Percentiles rank a stretch among this genome's conserved stretches.
These are phyloP conservation scores for Ophiostoma montium DNA, from an alignment of 2,329 filamentous ascomycete species.

Conservation along the genomic window DNA sequence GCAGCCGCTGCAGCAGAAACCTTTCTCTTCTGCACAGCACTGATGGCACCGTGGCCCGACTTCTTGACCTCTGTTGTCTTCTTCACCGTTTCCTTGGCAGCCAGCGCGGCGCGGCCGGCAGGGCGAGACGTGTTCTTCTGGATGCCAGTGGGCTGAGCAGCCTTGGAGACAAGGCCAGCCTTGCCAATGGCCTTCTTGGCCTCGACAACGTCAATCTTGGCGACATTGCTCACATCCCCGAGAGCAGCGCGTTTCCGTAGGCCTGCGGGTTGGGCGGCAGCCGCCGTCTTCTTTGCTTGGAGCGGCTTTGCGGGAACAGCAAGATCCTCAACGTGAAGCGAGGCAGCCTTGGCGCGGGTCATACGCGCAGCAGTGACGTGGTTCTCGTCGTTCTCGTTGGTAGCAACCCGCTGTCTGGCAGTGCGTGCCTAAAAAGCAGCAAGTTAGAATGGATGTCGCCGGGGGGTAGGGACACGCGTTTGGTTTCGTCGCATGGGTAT, in stretches of 20 bases:
- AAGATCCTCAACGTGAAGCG: constrained; percentile 48
- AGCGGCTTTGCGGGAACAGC: constrained; percentile 44
- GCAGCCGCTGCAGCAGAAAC: constrained; percentile 18
- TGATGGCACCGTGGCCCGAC: constrained; percentile 53
- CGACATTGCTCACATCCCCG: constrained; percentile 90
- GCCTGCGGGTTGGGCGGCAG: constrained; percentile 25
- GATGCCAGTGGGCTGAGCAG: constrained; percentile 65
- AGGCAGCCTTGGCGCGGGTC: constrained; percentile 83
- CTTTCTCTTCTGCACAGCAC: constrained; percentile 54
- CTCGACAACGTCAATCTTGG: constrained; percentile 58
- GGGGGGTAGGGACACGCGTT: too few species aligned
- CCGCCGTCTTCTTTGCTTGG: constrained; percentile 22
- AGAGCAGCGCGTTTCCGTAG: constrained; percentile 68
- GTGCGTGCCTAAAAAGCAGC: constrained; percentile 33
- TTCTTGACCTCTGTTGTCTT: constrained; percentile 57
- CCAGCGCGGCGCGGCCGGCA: constrained; percentile 41
- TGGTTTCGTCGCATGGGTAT: neutral
- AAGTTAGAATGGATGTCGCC: neutral
- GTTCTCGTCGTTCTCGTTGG: constrained; percentile 95
- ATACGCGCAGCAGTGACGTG: constrained; percentile 60
- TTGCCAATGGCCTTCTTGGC: constrained; percentile 62
- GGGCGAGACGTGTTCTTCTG: constrained; percentile 60
- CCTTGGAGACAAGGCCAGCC: constrained; percentile 62
- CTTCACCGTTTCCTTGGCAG: constrained; percentile 32
- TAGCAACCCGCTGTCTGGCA: constrained; percentile 58